These are phyloP conservation scores for Taphrina sp. DNA, from an alignment of 1,139 yeast species.

Conservation along the genomic window DNA sequence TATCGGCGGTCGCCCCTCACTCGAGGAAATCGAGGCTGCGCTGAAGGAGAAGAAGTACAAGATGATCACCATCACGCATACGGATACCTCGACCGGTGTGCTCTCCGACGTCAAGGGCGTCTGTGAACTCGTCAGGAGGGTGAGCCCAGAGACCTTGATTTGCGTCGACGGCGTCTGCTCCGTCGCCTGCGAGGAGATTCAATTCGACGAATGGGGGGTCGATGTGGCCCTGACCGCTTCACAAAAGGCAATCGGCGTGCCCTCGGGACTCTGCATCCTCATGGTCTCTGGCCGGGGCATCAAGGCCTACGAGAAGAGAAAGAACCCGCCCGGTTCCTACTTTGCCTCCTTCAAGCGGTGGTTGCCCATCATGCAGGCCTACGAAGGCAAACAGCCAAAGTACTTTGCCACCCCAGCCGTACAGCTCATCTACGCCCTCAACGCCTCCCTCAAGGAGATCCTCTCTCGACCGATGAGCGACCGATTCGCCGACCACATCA, in stretches of 20 bases:
- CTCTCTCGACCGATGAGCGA: constrained; percentile 56
- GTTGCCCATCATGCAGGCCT: constrained; percentile 85
- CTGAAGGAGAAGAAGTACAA: constrained; percentile 58
- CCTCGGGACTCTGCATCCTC: constrained; percentile 83
- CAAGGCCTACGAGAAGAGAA: constrained; percentile 53
- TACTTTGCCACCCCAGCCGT: constrained; percentile 95
- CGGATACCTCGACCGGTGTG: constrained; percentile 94
- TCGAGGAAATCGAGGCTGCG: constrained; percentile 55
- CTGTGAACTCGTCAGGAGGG: constrained; percentile 58
- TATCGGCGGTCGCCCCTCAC: constrained; percentile 69
- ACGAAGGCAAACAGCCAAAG: constrained; percentile 76
- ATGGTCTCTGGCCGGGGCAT: constrained; percentile 76
- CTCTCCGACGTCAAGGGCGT: constrained; percentile 68
- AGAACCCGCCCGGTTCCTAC: constrained; percentile 59
- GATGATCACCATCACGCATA: constrained; percentile 84
- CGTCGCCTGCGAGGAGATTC: constrained; percentile 79
- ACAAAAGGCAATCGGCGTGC: constrained; percentile 93
- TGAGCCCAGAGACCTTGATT: constrained; percentile 76
- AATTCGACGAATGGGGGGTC: constrained; percentile 85
- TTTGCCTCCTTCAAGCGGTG: constrained; percentile 80
- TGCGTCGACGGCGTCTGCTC: constrained; percentile 95
- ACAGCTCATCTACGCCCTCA: constrained; percentile 77
- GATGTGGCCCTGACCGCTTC: constrained; percentile 89
- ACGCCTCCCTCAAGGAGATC: constrained; percentile 73
- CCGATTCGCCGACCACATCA: constrained; percentile 63